These are phyloP conservation scores for Phytophthora lateralis DNA, from an alignment of 352 stramenopile genomes.

Conservation along the genomic window DNA sequence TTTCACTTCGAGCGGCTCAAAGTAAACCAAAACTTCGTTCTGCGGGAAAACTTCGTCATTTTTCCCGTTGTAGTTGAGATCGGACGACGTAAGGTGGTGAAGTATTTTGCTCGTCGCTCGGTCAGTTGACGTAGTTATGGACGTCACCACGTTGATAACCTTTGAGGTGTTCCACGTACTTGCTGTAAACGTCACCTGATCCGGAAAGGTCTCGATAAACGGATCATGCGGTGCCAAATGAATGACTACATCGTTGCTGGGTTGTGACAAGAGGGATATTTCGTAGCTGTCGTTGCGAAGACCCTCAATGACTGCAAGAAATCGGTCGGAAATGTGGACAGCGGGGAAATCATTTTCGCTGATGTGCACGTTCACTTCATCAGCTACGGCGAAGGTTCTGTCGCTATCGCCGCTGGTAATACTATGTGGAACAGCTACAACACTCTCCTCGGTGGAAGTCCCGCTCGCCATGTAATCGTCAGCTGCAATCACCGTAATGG, in stretches of 20 bases:
- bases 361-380: constrained; percentile 45
- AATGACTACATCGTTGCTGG: constrained; percentile 43
- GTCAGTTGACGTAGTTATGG: constrained; percentile 2
- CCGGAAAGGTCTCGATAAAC: constrained; percentile 37
- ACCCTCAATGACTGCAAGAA: constrained; percentile 49
- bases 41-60: constrained; percentile 43
- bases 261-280: constrained; percentile 51
- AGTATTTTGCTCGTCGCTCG: constrained; percentile 31
- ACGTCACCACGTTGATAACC: constrained; percentile 37
- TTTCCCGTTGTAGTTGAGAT: constrained; percentile 47
- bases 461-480: constrained; percentile 37
- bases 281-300: constrained; percentile 60
- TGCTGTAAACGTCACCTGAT: constrained; percentile 43
- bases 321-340: constrained; percentile 56
- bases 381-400: constrained; percentile 38
- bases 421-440: constrained; percentile 39
- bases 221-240: constrained; percentile 29
- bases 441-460: constrained; percentile 10
- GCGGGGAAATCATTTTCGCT: constrained; percentile 60
- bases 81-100: constrained; percentile 43
- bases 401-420: constrained; percentile 41
- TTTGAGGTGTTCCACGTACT: constrained; percentile 45
- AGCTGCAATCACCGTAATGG: constrained; percentile 32
- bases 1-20: constrained; percentile 50
- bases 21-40: constrained; percentile 56